A percentile compares a stretch with the other conserved stretches of the same genome.
phyloP scores from a whole-genome alignment of 1,284 basidiomycete species.

The Kalmanozyma brasiliensis region DNA sequence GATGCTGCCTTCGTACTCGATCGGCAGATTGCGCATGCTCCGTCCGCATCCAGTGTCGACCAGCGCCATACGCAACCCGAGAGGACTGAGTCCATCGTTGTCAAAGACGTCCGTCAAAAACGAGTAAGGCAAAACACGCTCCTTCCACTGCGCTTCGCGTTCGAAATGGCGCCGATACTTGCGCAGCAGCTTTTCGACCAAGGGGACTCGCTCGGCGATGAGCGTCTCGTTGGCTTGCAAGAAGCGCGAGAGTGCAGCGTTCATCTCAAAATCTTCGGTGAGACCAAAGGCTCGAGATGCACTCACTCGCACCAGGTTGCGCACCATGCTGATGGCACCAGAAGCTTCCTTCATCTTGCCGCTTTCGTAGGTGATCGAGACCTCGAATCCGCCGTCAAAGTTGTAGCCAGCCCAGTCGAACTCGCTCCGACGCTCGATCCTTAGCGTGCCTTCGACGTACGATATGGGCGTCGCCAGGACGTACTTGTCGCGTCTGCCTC shows the following conservation, averaged over 20 bases:
- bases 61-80: conserved; percentile 70
- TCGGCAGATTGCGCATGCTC: conserved; percentile 73
- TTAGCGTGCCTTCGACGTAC: conserved; percentile 73
- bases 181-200: conserved; percentile 72
- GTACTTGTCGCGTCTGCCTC: conserved; percentile 71
- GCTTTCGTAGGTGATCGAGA: conserved; percentile 74
- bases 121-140: conserved; percentile 74
- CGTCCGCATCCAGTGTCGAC: conserved; percentile 72
- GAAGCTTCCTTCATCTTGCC: conserved; percentile 56
- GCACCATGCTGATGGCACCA: conserved; percentile 43
- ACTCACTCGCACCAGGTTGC: conserved; percentile 70
- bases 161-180: conserved; percentile 73
- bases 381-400: conserved; percentile 73
- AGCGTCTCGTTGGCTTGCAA: conserved; percentile 74
- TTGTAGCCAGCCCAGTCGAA: conserved; percentile 74
- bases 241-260: conserved; percentile 75
- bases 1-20: conserved; percentile 72
- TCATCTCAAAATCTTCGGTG: conserved; percentile 77
- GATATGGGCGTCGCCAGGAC: conserved; percentile 68
- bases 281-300: conserved; percentile 76
- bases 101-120: conserved; percentile 74
- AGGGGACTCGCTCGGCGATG: conserved; percentile 71
- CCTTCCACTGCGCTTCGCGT: conserved; percentile 74
- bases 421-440: conserved; percentile 74
- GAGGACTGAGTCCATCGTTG: conserved; percentile 39